These are phyloP conservation scores for Penicillium sp. DNA, from an alignment of 2,329 filamentous ascomycete genomes.

Conservation along the genomic window DNA sequence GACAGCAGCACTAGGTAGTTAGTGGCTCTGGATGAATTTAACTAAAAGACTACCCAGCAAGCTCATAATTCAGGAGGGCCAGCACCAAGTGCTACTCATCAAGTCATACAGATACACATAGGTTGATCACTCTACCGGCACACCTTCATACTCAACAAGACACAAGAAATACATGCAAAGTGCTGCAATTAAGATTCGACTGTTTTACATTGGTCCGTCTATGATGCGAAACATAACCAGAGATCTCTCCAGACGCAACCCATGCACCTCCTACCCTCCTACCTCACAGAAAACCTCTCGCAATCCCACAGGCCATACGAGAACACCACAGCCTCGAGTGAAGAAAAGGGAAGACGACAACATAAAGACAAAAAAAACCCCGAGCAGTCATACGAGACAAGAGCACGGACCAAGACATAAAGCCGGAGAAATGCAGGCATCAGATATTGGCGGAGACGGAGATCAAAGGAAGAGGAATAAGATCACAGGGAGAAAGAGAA, in stretches of 20 bases:
- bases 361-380: constrained; percentile 11
- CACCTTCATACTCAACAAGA: background rate
- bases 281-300: constrained; percentile 23
- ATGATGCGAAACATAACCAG: constrained; percentile 45
- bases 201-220: constrained; percentile 50
- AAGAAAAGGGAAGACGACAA: constrained; percentile 25
- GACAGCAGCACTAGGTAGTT: background rate
- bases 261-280: constrained; percentile 28
- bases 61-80: too few relatives aligned
- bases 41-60: too few relatives aligned
- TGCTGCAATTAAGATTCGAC: constrained; percentile 15
- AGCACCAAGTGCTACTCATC: background rate
- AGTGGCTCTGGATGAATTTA: background rate
- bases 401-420: constrained; percentile 31
- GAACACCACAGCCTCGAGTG: constrained; percentile 27
- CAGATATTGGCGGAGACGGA: constrained; percentile 33
- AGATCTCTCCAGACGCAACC: constrained; percentile 37
- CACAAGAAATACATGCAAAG: constrained; percentile 8
- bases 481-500: constrained; percentile 29
- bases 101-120: background rate
- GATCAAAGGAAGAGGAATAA: constrained; percentile 26
- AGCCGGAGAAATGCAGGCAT: constrained; percentile 30
- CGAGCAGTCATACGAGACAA: constrained; percentile 25
- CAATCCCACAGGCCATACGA: constrained; percentile 29
- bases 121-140: background rate